A percentile compares a stretch with the other conserved stretches of the same genome.
Conservation (phyloP, 148 eudicot genomes). For the Dysphania ambrosioides region DNA sequence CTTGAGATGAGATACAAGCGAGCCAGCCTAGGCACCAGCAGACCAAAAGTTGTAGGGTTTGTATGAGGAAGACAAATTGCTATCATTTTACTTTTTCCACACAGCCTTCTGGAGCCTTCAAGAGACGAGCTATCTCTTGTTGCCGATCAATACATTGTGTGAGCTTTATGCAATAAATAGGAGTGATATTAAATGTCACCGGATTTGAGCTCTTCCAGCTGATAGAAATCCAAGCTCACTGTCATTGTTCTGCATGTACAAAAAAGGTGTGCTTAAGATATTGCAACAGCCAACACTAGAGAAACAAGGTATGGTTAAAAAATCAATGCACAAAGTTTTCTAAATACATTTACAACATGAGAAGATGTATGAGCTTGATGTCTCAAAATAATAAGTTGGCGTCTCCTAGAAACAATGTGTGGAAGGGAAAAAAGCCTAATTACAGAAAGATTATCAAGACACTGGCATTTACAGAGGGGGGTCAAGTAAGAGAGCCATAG, state of each 20-base stretch:
- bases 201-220: constrained; percentile 74
- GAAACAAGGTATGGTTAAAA: no score
- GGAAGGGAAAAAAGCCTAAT: not conserved
- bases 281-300: not conserved
- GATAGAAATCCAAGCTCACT: constrained; percentile 71
- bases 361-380: no score
- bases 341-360: not conserved
- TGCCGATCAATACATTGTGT: not conserved
- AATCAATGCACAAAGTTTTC: not conserved
- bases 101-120: not conserved
- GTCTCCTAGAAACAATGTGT: no score
- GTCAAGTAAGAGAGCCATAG: not conserved
- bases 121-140: not conserved
- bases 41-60: constrained; percentile 11
- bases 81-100: not conserved
- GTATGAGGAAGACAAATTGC: constrained; percentile 10
- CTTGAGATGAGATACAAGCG: not conserved
- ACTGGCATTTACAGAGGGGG: not conserved
- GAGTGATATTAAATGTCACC: constrained; percentile 34
- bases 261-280: constrained; percentile 5
- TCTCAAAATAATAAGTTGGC: no score
- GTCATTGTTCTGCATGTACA: constrained; percentile 63
- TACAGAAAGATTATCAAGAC: not conserved
- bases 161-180: not conserved
- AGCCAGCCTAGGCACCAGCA: not conserved